A percentile compares a stretch with the other conserved stretches of the same genome.
Conservation (phyloP, 2,329 filamentous ascomycete species). For the Curvularia verruculosa region DNA sequence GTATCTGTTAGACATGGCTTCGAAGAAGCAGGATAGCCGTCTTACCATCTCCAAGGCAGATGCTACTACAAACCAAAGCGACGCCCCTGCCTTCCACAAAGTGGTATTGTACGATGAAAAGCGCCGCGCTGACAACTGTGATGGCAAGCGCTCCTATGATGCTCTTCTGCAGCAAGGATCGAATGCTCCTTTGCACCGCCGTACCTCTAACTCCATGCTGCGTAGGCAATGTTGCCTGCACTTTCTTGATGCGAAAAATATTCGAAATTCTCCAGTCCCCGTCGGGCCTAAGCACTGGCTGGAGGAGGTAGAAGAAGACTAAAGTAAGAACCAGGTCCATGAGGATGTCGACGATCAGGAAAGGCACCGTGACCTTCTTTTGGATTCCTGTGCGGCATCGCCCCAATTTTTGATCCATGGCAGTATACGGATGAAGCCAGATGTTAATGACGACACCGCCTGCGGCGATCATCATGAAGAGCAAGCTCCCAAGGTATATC, state of each 20-base stretch:
- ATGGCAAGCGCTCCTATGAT: slow-evolving; percentile 42
- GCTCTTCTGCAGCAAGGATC: slow-evolving; percentile 35
- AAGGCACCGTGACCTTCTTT: slow-evolving; percentile 40
- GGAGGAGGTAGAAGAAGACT: slow-evolving; percentile 47
- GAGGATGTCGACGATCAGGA: slow-evolving; percentile 44
- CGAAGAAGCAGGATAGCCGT: background rate
- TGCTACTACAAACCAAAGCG: slow-evolving; percentile 46
- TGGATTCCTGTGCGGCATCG: slow-evolving; percentile 49
- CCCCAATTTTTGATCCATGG: slow-evolving; percentile 32
- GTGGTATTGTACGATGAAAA: slow-evolving; percentile 35
- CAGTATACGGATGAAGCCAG: slow-evolving; percentile 38
- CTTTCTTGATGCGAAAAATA: background rate
- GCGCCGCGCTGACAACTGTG: slow-evolving; percentile 46
- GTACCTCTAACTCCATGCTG: slow-evolving; percentile 10
- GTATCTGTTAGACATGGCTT: background rate
- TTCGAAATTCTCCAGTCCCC: background rate
- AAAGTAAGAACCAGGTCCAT: slow-evolving; percentile 45
- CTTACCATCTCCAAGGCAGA: slow-evolving; percentile 50
- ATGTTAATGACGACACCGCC: slow-evolving; percentile 30
- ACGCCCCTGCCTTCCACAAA: slow-evolving; percentile 38
- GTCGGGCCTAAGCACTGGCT: slow-evolving; percentile 22
- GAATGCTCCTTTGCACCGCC: slow-evolving; percentile 26
- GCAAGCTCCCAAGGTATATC: slow-evolving; percentile 41
- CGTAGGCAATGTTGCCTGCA: background rate
- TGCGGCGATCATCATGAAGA: slow-evolving; percentile 30